phyloP scores from a whole-genome alignment of 768 basidiomycete genomes.

The Goffeauzyma gilvescens region DNA sequence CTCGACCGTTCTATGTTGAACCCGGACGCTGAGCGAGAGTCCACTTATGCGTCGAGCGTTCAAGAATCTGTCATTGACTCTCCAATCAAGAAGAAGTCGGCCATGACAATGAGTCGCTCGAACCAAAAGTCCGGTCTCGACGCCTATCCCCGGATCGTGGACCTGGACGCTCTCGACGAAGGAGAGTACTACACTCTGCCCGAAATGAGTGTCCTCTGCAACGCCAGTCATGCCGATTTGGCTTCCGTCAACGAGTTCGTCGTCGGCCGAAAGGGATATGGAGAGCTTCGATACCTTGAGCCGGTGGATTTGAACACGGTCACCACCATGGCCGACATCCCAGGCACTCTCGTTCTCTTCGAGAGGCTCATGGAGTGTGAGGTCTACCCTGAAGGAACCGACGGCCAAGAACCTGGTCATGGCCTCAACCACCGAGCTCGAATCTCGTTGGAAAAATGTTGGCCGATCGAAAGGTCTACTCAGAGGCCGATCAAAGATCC shows the following conservation, averaged over 20 bases:
- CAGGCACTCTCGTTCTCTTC: conserved; percentile 74
- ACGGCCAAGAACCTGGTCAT: conserved; percentile 62
- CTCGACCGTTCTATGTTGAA: conserved; percentile 11
- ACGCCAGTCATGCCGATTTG: conserved; percentile 53
- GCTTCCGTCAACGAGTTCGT: conserved; percentile 54
- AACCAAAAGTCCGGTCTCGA: background rate
- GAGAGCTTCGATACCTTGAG: conserved; percentile 63
- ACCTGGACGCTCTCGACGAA: conserved; percentile 39
- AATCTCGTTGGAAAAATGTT: conserved; percentile 60
- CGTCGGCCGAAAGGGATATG: conserved; percentile 80
- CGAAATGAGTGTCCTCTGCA: conserved; percentile 50
- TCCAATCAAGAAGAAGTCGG: conserved; percentile 10
- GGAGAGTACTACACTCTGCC: conserved; percentile 90
- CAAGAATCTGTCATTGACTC: conserved; percentile 16
- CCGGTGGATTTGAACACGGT: conserved; percentile 67
- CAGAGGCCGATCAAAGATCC: conserved; percentile 72
- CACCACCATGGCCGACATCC: conserved; percentile 54
- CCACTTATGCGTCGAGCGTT: conserved; percentile 9
- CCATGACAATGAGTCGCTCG: conserved; percentile 3
- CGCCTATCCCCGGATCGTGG: conserved; percentile 4
- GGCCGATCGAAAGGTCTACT: conserved; percentile 77
- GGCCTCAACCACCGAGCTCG: conserved; percentile 77
- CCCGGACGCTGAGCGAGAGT: conserved; percentile 14
- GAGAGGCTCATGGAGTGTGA: conserved; percentile 67
- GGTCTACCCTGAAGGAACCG: conserved; percentile 79